Evolutionary conservation across 148 eudicot species (phyloP).

Genomic region (Rhododendron griersonianum): DNA sequence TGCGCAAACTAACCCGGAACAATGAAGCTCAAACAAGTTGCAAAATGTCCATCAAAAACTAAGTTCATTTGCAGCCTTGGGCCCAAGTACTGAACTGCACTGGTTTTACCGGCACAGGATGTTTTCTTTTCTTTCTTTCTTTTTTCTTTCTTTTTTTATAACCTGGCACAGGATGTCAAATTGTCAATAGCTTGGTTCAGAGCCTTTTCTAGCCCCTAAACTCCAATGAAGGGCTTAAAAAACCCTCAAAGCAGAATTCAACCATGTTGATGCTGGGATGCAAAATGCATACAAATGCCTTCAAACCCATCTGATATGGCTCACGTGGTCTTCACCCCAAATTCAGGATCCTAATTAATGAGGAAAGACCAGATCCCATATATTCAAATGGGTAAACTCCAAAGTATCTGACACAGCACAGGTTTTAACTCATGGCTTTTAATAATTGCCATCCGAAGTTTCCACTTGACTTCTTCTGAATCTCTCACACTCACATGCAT

Average conservation of each 20-base stretch:
- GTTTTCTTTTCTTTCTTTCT: no score
- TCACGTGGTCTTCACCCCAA: neutral
- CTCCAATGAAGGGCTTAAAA: neutral
- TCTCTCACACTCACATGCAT: neutral
- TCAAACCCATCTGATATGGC: neutral
- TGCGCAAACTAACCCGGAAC: no score
- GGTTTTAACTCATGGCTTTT: neutral
- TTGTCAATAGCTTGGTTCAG: neutral
- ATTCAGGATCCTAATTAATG: conserved; percentile 6
- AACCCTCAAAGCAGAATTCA: neutral
- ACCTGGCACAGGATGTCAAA: neutral
- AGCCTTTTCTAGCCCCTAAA: neutral
- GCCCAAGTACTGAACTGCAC: neutral
- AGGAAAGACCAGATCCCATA: neutral
- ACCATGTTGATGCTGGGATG: neutral
- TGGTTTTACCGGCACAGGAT: neutral
- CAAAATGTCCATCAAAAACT: neutral
- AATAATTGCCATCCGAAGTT: neutral
- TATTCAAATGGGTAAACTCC: neutral
- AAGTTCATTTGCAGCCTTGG: neutral
- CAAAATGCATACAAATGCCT: neutral
- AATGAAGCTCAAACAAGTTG: neutral
- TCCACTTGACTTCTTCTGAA: neutral
- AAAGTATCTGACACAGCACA: neutral
- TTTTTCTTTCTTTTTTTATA: no score